Evolutionary conservation across 495 filamentous ascomycete genomes (phyloP).

Genomic region (Penicillium lagena): DNA sequence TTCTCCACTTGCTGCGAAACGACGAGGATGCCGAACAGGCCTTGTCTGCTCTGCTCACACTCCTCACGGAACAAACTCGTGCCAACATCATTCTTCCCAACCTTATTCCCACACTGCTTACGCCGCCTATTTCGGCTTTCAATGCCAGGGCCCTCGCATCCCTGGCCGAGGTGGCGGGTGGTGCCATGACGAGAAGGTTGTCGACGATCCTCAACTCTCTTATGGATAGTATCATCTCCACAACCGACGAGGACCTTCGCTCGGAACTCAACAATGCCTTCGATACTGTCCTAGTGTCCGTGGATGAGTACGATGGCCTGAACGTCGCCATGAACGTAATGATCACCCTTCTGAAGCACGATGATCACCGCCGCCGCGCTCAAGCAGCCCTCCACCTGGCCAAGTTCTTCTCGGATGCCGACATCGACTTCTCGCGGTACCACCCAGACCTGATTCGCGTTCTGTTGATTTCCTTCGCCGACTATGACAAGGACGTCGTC

Average conservation of each 20-base stretch:
- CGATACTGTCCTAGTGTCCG: conserved; percentile 80
- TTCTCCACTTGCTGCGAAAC: conserved; percentile 77
- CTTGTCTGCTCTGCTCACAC: conserved; percentile 80
- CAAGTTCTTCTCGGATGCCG: conserved; percentile 77
- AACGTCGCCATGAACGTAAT: conserved; percentile 93
- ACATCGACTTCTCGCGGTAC: conserved; percentile 88
- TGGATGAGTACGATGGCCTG: conserved; percentile 93
- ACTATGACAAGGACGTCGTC: conserved; percentile 75
- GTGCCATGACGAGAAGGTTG: conserved; percentile 81
- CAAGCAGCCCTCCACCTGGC: conserved; percentile 73
- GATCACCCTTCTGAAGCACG: conserved; percentile 78
- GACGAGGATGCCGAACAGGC: conserved; percentile 89
- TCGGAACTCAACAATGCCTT: conserved; percentile 72
- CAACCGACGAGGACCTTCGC: conserved; percentile 68
- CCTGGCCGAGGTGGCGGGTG: conserved; percentile 79
- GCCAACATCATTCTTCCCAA: conserved; percentile 96
- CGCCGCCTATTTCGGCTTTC: conserved; percentile 86
- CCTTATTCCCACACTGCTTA: conserved; percentile 85
- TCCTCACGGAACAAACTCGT: conserved; percentile 87
- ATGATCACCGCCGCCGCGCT: conserved; percentile 79
- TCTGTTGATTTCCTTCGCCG: conserved; percentile 86
- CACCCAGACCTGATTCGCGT: conserved; percentile 88
- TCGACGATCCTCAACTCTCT: conserved; percentile 85
- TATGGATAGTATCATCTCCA: conserved; percentile 82
- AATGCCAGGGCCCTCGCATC: conserved; percentile 92